Evolutionary conservation across 768 basidiomycete species (phyloP).

Genomic region (Heimioporus sp.): DNA sequence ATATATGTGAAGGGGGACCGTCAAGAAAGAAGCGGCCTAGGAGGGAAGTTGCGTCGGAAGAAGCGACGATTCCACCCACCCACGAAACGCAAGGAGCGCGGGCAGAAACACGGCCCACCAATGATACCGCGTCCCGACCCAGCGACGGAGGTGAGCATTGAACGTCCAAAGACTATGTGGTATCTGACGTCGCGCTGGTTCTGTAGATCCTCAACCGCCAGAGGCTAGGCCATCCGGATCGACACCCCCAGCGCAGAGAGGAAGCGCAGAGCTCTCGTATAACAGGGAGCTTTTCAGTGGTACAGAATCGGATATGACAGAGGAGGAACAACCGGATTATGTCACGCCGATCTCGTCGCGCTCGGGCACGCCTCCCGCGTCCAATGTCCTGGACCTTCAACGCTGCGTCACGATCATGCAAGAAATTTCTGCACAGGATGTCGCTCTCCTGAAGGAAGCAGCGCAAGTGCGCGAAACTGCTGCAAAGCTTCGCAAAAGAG

Average conservation of each 20-base stretch:
- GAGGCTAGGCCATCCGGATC: constrained; percentile 1
- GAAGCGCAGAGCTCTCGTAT: background rate
- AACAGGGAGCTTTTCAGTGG: constrained; percentile 14
- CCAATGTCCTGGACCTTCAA: constrained; percentile 17
- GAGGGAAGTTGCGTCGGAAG: background rate
- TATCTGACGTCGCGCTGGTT: background rate
- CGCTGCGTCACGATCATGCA: constrained; percentile 28
- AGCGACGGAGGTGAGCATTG: background rate
- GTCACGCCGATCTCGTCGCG: constrained; percentile 25
- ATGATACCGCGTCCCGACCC: background rate
- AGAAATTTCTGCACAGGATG: constrained; percentile 19
- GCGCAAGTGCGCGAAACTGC: constrained; percentile 13
- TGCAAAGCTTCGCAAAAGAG: constrained; percentile 17
- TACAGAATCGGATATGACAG: constrained; percentile 24
- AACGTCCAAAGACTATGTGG: background rate
- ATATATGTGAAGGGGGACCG: constrained; percentile 7
- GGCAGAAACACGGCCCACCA: background rate
- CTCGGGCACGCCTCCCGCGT: constrained; percentile 15
- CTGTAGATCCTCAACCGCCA: constrained; percentile 1
- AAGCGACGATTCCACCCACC: background rate
- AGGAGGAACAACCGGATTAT: constrained; percentile 17
- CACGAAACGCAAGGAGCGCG: background rate
- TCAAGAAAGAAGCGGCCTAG: constrained; percentile 14
- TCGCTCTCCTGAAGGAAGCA: constrained; percentile 8
- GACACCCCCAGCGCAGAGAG: background rate